These are phyloP conservation scores for Phialemonium atrogriseum DNA, from an alignment of 2,329 filamentous ascomycete species.

Conservation along the genomic window DNA sequence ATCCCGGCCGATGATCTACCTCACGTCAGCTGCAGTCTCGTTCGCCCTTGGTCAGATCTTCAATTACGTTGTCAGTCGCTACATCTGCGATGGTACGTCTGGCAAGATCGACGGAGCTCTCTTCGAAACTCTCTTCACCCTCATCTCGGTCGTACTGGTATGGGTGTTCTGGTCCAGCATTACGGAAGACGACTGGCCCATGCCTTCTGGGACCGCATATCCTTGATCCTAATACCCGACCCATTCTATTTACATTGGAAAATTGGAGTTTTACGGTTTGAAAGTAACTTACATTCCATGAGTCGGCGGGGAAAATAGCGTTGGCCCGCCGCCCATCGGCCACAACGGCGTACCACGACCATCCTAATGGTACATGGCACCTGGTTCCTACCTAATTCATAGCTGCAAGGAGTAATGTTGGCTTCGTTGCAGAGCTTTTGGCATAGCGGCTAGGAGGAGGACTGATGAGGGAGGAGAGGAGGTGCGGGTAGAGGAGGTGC, in stretches of 20 bases:
- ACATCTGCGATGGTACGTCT: slow-evolving; percentile 75
- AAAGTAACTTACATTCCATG: too few relatives aligned
- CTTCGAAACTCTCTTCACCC: slow-evolving; percentile 88
- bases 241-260: not conserved
- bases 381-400: too few relatives aligned
- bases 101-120: slow-evolving; percentile 89
- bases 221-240: slow-evolving; percentile 14
- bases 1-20: slow-evolving; percentile 84
- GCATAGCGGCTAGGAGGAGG: too few relatives aligned
- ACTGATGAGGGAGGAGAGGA: not conserved
- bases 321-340: too few relatives aligned
- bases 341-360: not conserved
- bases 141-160: slow-evolving; percentile 71
- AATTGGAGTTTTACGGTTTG: slow-evolving; percentile 5
- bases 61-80: slow-evolving; percentile 85
- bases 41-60: slow-evolving; percentile 94
- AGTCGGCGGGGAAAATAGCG: too few relatives aligned
- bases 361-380: too few relatives aligned
- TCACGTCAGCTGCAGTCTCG: slow-evolving; percentile 63
- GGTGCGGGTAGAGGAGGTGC: not conserved
- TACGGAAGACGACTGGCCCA: slow-evolving; percentile 96
- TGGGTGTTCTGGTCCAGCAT: slow-evolving; percentile 99
- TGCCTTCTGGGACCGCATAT: slow-evolving; percentile 35
- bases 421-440: too few relatives aligned
- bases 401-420: too few relatives aligned